Base-by-base conservation (phyloP, 2,329 filamentous ascomycete genomes). In the Colletotrichum orbiculare region DNA sequence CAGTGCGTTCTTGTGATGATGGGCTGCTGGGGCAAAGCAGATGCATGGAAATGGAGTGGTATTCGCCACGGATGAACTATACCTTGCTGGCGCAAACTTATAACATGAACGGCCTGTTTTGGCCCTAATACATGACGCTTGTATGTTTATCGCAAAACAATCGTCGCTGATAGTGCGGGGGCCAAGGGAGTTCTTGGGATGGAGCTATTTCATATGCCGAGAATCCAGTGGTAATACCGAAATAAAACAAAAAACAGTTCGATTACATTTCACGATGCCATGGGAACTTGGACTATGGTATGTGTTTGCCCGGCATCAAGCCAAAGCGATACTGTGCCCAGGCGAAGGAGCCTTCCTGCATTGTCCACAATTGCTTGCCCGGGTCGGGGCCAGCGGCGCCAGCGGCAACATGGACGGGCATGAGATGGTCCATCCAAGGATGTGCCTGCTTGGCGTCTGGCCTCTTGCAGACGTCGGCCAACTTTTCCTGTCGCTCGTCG, bases 311-410 rank as follows among this genome's bases (percentile, higher is more conserved):
- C 15, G 7, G 41, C 41, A 43, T n/a, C 41, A 8, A 33, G 8
- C 80, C 82, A 65, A 84, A 84, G 6, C 80, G 73, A 67, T 81
- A 83, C 70, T 83, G 81, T 1, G 77, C 79, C 81, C 81, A 84
- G 0, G 72, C 82, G 68, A 83, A 76, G 43, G 76, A 78, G 0
- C 74, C 76, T 68, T 83, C 81, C 17, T 82, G 80, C 62, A 80
- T 57, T 3, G 81, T 83, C 81, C 81, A 83, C 12, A 75, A 76
- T 69, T 79, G 77, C 67, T 75, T 77, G 0, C 79, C 82, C 45
- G 57, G 66, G 45, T 83, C 81, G 6, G 78, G 74, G 0, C 78
- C 78, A 1, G 80, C 82, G 0, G 81, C 82, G 0, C 82, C 82
- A 1, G 81, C 82, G 0, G 79, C 75, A 13, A 85, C 77, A 47